Conservation (phyloP, 352 stramenopile genomes). For the Aphanomyces stellatus region DNA sequence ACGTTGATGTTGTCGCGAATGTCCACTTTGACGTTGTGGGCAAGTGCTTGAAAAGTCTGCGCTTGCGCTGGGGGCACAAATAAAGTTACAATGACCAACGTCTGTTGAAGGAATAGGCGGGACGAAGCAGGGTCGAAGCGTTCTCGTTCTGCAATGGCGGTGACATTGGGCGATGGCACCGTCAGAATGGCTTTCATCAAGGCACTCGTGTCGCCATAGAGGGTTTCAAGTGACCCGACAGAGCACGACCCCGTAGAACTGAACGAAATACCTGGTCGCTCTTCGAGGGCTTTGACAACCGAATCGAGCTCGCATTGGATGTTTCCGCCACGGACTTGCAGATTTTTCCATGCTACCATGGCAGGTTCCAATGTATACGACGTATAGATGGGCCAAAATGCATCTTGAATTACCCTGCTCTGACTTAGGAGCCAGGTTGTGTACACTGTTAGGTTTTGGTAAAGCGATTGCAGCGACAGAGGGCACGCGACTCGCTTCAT, state of each 20-base stretch:
- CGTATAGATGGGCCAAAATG: background rate
- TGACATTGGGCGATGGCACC: background rate
- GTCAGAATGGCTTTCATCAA: background rate
- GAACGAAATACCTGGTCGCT: background rate
- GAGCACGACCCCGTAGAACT: background rate
- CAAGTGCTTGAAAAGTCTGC: background rate
- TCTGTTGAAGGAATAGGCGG: background rate
- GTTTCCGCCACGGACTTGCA: background rate
- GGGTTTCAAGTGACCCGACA: background rate
- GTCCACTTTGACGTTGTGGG: background rate
- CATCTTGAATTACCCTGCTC: background rate
- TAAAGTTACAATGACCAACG: background rate
- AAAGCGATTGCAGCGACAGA: background rate
- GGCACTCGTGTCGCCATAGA: background rate
- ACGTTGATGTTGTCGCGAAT: background rate
- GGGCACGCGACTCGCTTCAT: background rate
- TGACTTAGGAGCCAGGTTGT: background rate
- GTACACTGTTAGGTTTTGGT: background rate
- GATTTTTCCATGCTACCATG: background rate
- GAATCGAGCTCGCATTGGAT: background rate
- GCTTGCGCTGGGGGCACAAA: background rate
- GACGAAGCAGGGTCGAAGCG: background rate
- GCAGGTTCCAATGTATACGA: background rate
- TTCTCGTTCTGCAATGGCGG: background rate
- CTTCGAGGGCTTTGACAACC: background rate